phyloP scores from a whole-genome alignment of 768 basidiomycete genomes.

The Galerina sulciceps region DNA sequence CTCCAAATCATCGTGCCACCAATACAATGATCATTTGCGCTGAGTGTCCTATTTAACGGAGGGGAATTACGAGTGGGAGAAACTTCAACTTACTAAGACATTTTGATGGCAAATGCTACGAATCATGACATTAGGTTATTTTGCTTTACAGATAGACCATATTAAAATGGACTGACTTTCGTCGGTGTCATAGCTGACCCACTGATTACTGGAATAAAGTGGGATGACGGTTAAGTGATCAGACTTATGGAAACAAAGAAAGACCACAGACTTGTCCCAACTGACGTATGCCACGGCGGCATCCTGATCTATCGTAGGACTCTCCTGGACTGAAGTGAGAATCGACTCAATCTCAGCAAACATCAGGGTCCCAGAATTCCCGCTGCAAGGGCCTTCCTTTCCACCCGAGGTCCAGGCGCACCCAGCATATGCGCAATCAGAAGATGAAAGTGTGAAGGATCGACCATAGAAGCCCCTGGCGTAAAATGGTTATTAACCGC shows the following conservation, averaged over 20 bases:
- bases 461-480: constrained; percentile 29
- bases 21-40: constrained; percentile 22
- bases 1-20: constrained; percentile 29
- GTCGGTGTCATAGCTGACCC: constrained; percentile 30
- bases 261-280: constrained; percentile 17
- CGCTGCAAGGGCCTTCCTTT: constrained; percentile 12
- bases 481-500: not conserved
- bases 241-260: not conserved
- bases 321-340: constrained; percentile 2
- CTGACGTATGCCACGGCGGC: constrained; percentile 29
- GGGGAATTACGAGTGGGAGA: not conserved
- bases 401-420: constrained; percentile 23
- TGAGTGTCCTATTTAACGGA: not conserved
- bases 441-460: constrained; percentile 26
- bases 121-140: too few relatives aligned
- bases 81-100: constrained; percentile 15
- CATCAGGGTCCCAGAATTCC: constrained; percentile 17
- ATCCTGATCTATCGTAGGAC: constrained; percentile 18
- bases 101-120: constrained; percentile 24
- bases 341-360: constrained; percentile 19
- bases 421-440: constrained; percentile 20
- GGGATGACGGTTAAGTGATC: not conserved
- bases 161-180: not conserved
- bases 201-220: constrained; percentile 19
- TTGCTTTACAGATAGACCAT: not conserved